Evolutionary conservation across 2,329 filamentous ascomycete genomes (phyloP).

Genomic region (Ceratocystis eucalypticola): DNA sequence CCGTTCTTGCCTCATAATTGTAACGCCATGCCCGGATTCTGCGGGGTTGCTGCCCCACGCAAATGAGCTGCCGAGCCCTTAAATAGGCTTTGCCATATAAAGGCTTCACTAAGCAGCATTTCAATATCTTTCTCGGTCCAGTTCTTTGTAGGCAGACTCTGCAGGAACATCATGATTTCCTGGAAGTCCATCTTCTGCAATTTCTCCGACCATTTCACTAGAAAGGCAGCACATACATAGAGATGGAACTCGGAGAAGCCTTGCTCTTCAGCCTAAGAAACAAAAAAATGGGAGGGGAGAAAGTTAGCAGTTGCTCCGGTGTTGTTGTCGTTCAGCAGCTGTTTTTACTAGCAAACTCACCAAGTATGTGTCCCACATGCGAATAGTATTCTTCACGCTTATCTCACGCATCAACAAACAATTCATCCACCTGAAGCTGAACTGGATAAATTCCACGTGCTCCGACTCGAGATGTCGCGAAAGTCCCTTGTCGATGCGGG

Average conservation of each 20-base stretch:
- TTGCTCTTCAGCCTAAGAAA: conserved; percentile 76
- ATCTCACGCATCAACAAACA: conserved; percentile 96
- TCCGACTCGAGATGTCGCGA: conserved; percentile 83
- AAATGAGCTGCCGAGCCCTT: conserved; percentile 88
- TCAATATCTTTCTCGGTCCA: conserved; percentile 99
- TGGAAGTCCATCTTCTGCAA: conserved; percentile 95
- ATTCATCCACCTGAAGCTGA: conserved; percentile 99
- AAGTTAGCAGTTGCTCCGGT: not conserved
- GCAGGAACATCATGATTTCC: conserved; percentile 98
- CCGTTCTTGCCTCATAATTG: conserved; percentile 24
- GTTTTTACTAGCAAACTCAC: conserved; percentile 39
- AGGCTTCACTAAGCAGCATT: conserved; percentile 85
- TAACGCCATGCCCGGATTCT: conserved; percentile 30
- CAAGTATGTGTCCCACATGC: conserved; percentile 99
- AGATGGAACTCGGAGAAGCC: conserved; percentile 97
- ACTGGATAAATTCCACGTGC: conserved; percentile 96
- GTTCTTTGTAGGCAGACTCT: conserved; percentile 77
- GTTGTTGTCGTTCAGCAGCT: not conserved
- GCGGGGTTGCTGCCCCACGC: conserved; percentile 35
- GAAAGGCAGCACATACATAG: conserved; percentile 93
- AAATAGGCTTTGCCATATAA: conserved; percentile 97
- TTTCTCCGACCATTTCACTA: conserved; percentile 96
- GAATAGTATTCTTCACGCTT: conserved; percentile 87
- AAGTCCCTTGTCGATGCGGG: conserved; percentile 69
- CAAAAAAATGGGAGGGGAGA: not conserved